Percentiles rank a stretch among this genome's conserved stretches.
phyloP scores from a whole-genome alignment of 371 early-diverging fungal genomes.

The Vittaforma corneae region DNA sequence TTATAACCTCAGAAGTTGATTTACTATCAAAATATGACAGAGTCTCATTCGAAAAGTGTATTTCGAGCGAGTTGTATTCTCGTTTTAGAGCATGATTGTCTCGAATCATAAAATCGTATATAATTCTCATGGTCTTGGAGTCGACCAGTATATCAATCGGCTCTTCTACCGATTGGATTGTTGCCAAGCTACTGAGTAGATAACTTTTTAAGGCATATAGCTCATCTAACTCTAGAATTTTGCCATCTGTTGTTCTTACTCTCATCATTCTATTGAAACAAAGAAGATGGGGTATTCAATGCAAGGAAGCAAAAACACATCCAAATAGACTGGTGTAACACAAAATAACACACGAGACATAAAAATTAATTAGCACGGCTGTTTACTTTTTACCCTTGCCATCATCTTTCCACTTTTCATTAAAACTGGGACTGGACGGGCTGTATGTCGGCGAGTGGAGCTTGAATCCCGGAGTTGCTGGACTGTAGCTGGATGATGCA shows the following conservation, averaged over 20 bases:
- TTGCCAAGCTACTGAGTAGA: constrained; percentile 5
- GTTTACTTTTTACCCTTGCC: no score
- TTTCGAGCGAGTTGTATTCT: constrained; percentile 30
- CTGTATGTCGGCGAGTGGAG: constrained; percentile 69
- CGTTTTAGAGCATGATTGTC: constrained; percentile 15
- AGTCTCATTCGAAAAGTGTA: constrained; percentile 27
- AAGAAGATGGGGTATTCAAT: no score
- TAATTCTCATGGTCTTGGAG: constrained; percentile 4
- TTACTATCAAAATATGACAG: constrained; percentile 29
- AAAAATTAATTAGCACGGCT: no score
- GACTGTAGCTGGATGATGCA: constrained; percentile 21
- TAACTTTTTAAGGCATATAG: constrained; percentile 13
- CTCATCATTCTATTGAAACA: constrained; percentile 9
- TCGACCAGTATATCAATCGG: constrained; percentile 11
- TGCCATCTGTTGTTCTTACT: constrained; percentile 20
- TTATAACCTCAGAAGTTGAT: constrained; percentile 33
- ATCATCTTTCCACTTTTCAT: no score
- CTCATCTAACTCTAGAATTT: constrained; percentile 7
- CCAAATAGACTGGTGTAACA: no score
- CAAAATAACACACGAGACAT: no score
- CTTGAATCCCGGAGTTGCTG: constrained; percentile 60
- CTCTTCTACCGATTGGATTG: neutral
- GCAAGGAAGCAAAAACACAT: no score
- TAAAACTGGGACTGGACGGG: constrained; percentile 43
- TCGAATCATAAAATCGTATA: constrained; percentile 22